A percentile compares a stretch with the other conserved stretches of the same genome.
Conservation (phyloP, 2,329 filamentous ascomycete genomes). For the Onygenales sp. region DNA sequence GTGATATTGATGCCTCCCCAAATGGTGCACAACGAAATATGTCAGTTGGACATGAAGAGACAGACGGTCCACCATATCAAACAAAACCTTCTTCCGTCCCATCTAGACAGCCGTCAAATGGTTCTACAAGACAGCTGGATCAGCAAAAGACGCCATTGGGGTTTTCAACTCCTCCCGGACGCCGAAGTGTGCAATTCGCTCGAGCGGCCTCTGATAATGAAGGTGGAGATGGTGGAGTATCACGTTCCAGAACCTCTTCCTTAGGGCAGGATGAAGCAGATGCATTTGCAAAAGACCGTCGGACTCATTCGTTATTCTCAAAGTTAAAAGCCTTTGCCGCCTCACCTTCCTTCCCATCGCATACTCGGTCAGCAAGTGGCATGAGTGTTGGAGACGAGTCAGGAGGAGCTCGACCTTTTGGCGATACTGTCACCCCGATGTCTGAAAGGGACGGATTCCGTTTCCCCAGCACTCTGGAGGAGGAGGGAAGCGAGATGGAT, state of each 20-base stretch:
- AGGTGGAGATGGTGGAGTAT: constrained; percentile 30
- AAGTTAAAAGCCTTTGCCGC: constrained; percentile 67
- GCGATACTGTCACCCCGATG: constrained; percentile 34
- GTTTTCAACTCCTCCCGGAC: constrained; percentile 33
- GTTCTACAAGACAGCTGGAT: constrained; percentile 14
- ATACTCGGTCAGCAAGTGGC: constrained; percentile 42
- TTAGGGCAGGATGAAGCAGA: constrained; percentile 55
- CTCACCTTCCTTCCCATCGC: constrained; percentile 39
- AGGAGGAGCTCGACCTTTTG: constrained; percentile 28
- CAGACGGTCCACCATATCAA: background rate
- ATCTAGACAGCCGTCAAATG: constrained; percentile 17
- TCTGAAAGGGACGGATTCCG: constrained; percentile 42
- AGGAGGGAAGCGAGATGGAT: constrained; percentile 60
- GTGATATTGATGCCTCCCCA: background rate
- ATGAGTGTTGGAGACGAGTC: constrained; percentile 31
- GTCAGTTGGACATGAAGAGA: background rate
- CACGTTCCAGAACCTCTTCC: constrained; percentile 54
- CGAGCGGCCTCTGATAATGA: constrained; percentile 44
- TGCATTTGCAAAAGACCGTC: constrained; percentile 46
- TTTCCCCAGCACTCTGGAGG: constrained; percentile 46
- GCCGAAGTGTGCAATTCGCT: constrained; percentile 69
- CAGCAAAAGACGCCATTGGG: constrained; percentile 19
- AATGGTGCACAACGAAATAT: too few species aligned
- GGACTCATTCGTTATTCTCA: constrained; percentile 57
- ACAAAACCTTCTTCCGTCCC: constrained; percentile 17